Percentiles rank a stretch among this genome's conserved stretches.
Conservation (phyloP, 2,329 filamentous ascomycete genomes). For the Diaporthe ilicicola region DNA sequence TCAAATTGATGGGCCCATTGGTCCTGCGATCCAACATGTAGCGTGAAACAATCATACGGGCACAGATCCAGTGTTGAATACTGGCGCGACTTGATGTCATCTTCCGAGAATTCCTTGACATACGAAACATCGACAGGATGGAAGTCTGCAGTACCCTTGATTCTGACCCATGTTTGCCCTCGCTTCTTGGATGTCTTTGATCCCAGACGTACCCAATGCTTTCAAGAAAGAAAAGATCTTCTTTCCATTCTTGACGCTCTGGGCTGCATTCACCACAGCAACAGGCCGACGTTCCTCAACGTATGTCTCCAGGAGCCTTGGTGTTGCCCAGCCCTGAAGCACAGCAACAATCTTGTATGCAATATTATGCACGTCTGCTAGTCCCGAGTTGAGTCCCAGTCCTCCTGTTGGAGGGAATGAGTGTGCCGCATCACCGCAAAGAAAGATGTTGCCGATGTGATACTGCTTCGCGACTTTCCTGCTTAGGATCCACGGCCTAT, state of each 20-base stretch:
- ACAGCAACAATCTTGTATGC: slow-evolving; percentile 49
- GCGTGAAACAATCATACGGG: slow-evolving; percentile 42
- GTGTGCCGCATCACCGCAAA: slow-evolving; percentile 48
- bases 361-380: slow-evolving; percentile 45
- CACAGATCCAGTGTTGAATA: slow-evolving; percentile 49
- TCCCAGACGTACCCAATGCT: slow-evolving; percentile 46
- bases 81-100: slow-evolving; percentile 39
- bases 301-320: slow-evolving; percentile 47
- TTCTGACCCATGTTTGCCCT: slow-evolving; percentile 46
- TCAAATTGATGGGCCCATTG: not conserved
- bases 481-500: slow-evolving; percentile 51
- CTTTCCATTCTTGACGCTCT: slow-evolving; percentile 54
- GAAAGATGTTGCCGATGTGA: slow-evolving; percentile 45
- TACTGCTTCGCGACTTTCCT: slow-evolving; percentile 51
- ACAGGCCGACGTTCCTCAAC: slow-evolving; percentile 48
- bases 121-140: slow-evolving; percentile 46
- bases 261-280: slow-evolving; percentile 48
- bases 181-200: slow-evolving; percentile 40
- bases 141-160: slow-evolving; percentile 14
- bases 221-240: slow-evolving; percentile 52
- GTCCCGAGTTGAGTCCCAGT: slow-evolving; percentile 43
- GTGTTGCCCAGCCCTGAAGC: slow-evolving; percentile 42
- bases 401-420: slow-evolving; percentile 46
- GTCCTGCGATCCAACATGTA: not conserved
- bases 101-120: slow-evolving; percentile 41